phyloP scores from a whole-genome alignment of 208 protist species.

The Leishmania amazonensis region DNA sequence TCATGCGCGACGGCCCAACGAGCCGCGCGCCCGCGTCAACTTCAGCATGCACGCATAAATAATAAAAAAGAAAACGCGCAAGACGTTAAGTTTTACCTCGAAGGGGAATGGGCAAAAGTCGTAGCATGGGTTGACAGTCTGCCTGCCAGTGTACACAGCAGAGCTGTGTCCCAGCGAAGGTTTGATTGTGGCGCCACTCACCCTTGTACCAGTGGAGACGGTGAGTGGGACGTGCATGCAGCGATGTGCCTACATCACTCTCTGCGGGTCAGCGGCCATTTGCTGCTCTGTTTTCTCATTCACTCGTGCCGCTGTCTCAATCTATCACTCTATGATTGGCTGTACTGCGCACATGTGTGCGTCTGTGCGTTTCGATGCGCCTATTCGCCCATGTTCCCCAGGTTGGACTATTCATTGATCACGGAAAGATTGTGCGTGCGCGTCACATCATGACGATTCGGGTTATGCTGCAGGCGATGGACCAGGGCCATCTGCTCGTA shows the following conservation, averaged over 20 bases:
- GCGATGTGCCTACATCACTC: background rate
- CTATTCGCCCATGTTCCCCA: background rate
- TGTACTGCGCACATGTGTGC: background rate
- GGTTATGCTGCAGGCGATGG: conserved; percentile 74
- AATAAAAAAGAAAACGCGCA: background rate
- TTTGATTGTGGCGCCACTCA: background rate
- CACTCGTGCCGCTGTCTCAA: background rate
- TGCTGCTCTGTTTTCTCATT: background rate
- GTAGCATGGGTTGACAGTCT: background rate
- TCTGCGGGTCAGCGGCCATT: background rate
- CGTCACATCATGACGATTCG: conserved; percentile 59
- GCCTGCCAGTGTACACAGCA: background rate
- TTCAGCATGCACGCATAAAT: background rate
- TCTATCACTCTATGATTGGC: background rate
- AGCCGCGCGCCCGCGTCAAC: background rate
- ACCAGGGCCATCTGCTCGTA: conserved; percentile 68
- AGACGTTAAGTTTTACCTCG: background rate
- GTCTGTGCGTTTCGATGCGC: background rate
- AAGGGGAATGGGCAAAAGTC: background rate
- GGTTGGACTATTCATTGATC: background rate
- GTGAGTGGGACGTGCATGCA: background rate
- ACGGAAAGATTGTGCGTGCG: background rate
- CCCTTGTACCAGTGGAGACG: background rate
- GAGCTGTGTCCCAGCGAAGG: background rate
- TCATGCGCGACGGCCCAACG: background rate